Evolutionary conservation across 768 basidiomycete genomes (phyloP), one percentile per base, ranked within the genome.

Genomic region (Hypsizygus marmoreus): DNA sequence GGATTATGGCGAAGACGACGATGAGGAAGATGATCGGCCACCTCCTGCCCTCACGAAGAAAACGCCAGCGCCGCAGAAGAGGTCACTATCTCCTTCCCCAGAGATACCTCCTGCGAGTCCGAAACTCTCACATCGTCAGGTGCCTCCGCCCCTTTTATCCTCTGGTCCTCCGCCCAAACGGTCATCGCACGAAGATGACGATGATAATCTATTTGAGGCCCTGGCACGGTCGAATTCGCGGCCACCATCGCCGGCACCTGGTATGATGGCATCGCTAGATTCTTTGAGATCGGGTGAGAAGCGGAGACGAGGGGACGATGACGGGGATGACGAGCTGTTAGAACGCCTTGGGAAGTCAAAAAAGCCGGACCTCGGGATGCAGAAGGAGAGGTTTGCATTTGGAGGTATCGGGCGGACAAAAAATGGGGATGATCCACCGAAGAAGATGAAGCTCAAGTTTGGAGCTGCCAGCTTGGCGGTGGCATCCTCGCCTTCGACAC

Each of bases 1-100:
- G 23, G 90, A 90, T 58, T 91, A 92, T 60, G 81, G 72, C 16
- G 89, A 88, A 20, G 88, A 91, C 34, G 86, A 86, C 14, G 84
- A 86, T 32, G 80, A 80, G 19, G 61, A 65, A 6, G 53, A 55
- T 5, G 53, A 47, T 28, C 20, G 37, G 14, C 33, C 48, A 40
- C 35, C 44, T 13, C 24, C 36, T 13, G 9, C 42, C n/a, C 17
- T 44, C 22, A 42, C 37, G 23, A 49, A 10, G 20, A 51, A 30
- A 23, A 13, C 43, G n/a, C 12, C 8, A n/a, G 30, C 46, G 34
- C 55, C 43, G 28, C 55, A 46, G 43, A 35, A 37, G 6, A 36
- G 52, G 24, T 48, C 41, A 26, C 50, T 63, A 32, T 65, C 69
- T 6, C 59, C 68, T 30, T 66, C 68, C 30, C 40, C 65, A 17